These are phyloP conservation scores for Chamaecrista fasciculata DNA, from an alignment of 306 rosid species.

Conservation along the genomic window DNA sequence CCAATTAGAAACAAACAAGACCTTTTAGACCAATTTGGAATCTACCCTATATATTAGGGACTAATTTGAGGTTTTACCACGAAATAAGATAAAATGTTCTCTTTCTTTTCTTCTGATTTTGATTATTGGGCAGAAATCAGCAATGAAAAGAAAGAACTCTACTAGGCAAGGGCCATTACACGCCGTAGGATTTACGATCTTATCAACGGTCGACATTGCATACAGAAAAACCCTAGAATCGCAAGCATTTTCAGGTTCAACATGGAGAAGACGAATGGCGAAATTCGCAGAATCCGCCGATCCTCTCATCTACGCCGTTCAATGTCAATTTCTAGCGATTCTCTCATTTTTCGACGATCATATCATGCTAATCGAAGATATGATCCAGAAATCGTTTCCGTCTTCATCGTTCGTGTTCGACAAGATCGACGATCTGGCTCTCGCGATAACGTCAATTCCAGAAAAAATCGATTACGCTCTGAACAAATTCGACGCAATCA, in stretches of 20 bases:
- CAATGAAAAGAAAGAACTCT: conserved; percentile 33
- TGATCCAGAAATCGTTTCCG: conserved; percentile 52
- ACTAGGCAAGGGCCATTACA: conserved; percentile 58
- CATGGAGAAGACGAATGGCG: conserved; percentile 34
- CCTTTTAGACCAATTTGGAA: too few species aligned
- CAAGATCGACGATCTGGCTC: conserved; percentile 52
- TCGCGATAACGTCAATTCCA: conserved; percentile 37
- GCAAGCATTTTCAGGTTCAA: conserved; percentile 54
- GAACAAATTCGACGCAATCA: conserved; percentile 31
- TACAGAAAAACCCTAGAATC: conserved; percentile 40
- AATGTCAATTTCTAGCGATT: conserved; percentile 41
- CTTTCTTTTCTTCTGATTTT: neutral
- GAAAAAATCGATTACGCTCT: conserved; percentile 43
- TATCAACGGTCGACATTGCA: conserved; percentile 40
- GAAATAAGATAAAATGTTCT: neutral
- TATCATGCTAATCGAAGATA: conserved; percentile 38
- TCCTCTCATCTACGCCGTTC: conserved; percentile 42
- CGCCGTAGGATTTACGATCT: conserved; percentile 53
- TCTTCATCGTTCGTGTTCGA: conserved; percentile 44
- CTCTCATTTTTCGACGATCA: conserved; percentile 56
- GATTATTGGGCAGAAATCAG: conserved; percentile 31
- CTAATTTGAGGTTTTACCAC: too few species aligned
- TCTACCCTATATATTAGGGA: too few species aligned
- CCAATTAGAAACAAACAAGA: too few species aligned
- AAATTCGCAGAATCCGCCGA: conserved; percentile 29